These are phyloP conservation scores for Camelina neglecta DNA, from an alignment of 345 rosid genomes.

Conservation along the genomic window DNA sequence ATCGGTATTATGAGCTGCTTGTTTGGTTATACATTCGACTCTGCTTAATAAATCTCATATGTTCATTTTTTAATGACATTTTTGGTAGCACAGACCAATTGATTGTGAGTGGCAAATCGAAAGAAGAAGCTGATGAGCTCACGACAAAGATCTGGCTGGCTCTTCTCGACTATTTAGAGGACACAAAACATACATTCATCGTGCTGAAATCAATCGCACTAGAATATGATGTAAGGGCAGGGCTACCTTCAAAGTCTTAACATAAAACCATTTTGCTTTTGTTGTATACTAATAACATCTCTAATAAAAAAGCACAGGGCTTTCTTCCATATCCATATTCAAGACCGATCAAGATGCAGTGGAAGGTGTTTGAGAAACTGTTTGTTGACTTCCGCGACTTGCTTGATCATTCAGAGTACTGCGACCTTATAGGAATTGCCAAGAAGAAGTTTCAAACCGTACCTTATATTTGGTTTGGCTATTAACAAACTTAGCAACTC, in stretches of 20 bases:
- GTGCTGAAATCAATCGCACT: slow-evolving; percentile 74
- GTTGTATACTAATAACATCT: not conserved
- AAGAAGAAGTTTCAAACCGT: slow-evolving; percentile 84
- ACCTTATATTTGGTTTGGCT: slow-evolving; percentile 80
- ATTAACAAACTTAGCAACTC: slow-evolving; percentile 35
- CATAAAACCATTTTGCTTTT: not conserved
- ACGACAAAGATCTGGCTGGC: slow-evolving; percentile 85
- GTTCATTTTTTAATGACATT: not conserved
- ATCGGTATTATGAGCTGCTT: slow-evolving; percentile 57
- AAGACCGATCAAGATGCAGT: slow-evolving; percentile 68
- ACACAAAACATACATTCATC: slow-evolving; percentile 69
- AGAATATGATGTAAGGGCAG: slow-evolving; percentile 65
- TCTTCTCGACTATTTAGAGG: slow-evolving; percentile 82
- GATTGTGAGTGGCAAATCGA: slow-evolving; percentile 75
- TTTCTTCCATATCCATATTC: slow-evolving; percentile 85
- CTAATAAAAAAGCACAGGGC: slow-evolving; percentile 47
- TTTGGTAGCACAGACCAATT: slow-evolving; percentile 72
- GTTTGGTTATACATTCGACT: not conserved
- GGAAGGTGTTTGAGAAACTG: slow-evolving; percentile 83
- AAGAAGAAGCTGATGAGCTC: slow-evolving; percentile 74
- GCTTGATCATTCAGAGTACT: slow-evolving; percentile 63
- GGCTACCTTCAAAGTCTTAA: too few relatives aligned
- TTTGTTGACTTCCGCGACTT: slow-evolving; percentile 89
- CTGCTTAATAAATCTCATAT: not conserved
- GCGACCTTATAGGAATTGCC: slow-evolving; percentile 64